A percentile compares a stretch with the other conserved stretches of the same genome.
These are phyloP conservation scores for Pythium folliculosum DNA, from an alignment of 352 stramenopile genomes.

Conservation along the genomic window DNA sequence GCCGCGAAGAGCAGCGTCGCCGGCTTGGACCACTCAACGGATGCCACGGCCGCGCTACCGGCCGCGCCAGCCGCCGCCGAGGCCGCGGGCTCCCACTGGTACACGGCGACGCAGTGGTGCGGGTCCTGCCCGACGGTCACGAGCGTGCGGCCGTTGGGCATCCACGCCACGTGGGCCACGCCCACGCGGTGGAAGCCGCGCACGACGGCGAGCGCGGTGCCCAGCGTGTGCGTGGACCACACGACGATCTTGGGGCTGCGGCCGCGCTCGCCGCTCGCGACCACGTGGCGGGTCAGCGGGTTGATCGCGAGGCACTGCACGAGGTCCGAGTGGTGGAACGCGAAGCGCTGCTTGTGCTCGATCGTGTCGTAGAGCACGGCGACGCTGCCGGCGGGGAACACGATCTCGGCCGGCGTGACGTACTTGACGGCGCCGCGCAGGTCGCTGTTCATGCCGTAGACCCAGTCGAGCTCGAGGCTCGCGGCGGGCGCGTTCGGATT, in stretches of 20 bases:
- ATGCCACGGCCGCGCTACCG: conserved; percentile 3
- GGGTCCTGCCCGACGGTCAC: conserved; percentile 68
- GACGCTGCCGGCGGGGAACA: conserved; percentile 64
- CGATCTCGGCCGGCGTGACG: conserved; percentile 57
- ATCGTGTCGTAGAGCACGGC: conserved; percentile 72
- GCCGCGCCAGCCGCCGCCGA: conserved; percentile 8
- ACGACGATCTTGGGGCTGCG: conserved; percentile 62
- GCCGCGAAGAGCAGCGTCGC: conserved; percentile 58
- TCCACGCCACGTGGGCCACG: conserved; percentile 72
- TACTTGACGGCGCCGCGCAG: conserved; percentile 61
- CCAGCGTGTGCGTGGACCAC: conserved; percentile 51
- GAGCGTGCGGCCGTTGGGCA: conserved; percentile 66
- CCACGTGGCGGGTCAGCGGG: conserved; percentile 43
- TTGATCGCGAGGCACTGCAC: conserved; percentile 65
- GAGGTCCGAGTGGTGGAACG: conserved; percentile 58
- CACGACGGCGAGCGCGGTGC: conserved; percentile 54
- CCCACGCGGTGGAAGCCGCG: conserved; percentile 68
- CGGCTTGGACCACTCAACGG: conserved; percentile 57
- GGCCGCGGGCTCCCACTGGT: conserved; percentile 65
- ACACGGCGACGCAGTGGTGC: conserved; percentile 72
- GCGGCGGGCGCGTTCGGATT: conserved; percentile 52
- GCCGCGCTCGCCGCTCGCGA: conserved; percentile 66
- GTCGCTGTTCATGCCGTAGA: conserved; percentile 82
- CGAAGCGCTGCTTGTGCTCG: conserved; percentile 72
- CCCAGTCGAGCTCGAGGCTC: conserved; percentile 73